These are phyloP conservation scores for Leptographium radiaticola DNA, from an alignment of 2,329 filamentous ascomycete genomes.

Conservation along the genomic window DNA sequence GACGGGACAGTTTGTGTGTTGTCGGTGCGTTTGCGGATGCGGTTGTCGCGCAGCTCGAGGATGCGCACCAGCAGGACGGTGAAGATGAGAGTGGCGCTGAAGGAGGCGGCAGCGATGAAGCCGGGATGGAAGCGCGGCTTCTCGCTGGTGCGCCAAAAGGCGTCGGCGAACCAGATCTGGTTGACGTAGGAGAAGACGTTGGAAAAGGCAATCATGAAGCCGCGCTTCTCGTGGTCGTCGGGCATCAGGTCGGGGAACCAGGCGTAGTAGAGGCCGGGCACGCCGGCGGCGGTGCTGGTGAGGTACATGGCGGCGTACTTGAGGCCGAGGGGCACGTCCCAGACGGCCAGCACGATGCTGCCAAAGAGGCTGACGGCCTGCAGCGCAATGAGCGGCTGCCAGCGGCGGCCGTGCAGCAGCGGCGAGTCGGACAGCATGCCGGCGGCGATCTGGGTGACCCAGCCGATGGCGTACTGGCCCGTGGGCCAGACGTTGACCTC, in stretches of 20 bases:
- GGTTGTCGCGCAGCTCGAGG: not conserved
- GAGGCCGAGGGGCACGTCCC: slow-evolving; percentile 5
- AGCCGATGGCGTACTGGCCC: slow-evolving; percentile 6
- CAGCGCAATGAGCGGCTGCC: slow-evolving; percentile 2
- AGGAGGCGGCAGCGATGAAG: slow-evolving; percentile 1
- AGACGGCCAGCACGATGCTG: slow-evolving; percentile 4
- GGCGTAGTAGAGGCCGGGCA: slow-evolving; percentile 4
- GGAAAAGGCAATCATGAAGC: slow-evolving; percentile 6
- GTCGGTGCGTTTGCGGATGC: not conserved
- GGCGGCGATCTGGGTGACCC: slow-evolving; percentile 2
- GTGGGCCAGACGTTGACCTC: slow-evolving; percentile 43
- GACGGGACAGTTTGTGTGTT: too few species aligned
- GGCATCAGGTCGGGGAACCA: slow-evolving; percentile 7
- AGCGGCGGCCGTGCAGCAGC: slow-evolving; percentile 1
- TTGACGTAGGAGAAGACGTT: slow-evolving; percentile 7
- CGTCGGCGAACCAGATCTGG: slow-evolving; percentile 6
- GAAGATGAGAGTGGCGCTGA: not conserved
- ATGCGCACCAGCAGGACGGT: not conserved
- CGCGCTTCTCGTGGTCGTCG: slow-evolving; percentile 6
- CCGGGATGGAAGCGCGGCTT: slow-evolving; percentile 2
- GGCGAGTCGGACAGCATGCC: slow-evolving; percentile 6
- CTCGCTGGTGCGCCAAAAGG: slow-evolving; percentile 3
- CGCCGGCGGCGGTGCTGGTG: slow-evolving; percentile 48
- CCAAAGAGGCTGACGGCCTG: slow-evolving; percentile 4
- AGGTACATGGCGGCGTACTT: slow-evolving; percentile 55